Evolutionary conservation across 1,139 yeast species (phyloP), one percentile per base, ranked within the genome.

Genomic region (Lodderomyces beijingensis): DNA sequence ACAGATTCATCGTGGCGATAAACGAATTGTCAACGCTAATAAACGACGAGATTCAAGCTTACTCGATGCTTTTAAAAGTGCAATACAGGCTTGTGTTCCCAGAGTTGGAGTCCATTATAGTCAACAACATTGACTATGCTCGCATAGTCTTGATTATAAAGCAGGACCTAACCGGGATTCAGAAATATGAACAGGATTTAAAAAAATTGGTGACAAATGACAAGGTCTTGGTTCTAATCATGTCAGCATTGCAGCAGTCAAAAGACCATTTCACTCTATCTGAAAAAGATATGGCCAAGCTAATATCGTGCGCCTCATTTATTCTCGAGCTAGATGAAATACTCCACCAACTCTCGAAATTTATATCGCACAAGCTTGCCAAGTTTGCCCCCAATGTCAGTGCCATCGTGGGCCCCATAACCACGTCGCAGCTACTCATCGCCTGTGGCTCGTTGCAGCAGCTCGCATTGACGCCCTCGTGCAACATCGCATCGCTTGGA

Each of bases 401-500:
- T 2, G 77, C 77, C 1, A 62, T 91, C 6, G 66, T 91, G 3
- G 95, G 95, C 0, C 65, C 94, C 0, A 64, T 74, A 3, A 74
- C 86, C 0, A 77, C 95, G 0, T 81, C 95, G 0, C 88, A 83
- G 47, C 57, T 91, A 9, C 57, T 91, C 27, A 74, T 87, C 1
- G 69, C 75, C 15, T 63, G 77, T 0, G 94, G 95, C 2, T 88
- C 95, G 0, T 53, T 91, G 9, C 61, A 62, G n/a, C 80, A 76
- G 9, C 57, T 91, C 10, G 77, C 89, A 3, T 59, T 62, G 23
- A 77, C 87, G 0, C 96, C 96, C 0, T 71, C 95, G 4, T 84
- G 96, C 45, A 91, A 91, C 50, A 50, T 91, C 6, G 79, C 95
- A 0, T 75, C 94, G 0, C 54, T 87, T 25, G 96, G 96, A 0